Base-by-base conservation (phyloP, 1,139 yeast species). In the Diutina catenulata region DNA sequence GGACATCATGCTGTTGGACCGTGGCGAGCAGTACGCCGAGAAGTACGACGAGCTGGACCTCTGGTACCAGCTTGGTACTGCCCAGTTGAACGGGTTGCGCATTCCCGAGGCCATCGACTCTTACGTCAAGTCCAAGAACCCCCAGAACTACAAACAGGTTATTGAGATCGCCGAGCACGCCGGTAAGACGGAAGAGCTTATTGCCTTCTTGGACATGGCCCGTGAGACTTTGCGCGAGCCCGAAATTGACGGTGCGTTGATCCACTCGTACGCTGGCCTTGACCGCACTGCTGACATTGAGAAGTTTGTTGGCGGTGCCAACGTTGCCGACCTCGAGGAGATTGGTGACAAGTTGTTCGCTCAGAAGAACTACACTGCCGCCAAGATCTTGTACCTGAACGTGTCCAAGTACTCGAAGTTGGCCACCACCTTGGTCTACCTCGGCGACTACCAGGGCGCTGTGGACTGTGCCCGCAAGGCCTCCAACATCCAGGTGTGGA, bases 401-500 rank as follows among this genome's bases (percentile, higher is more conserved):
- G 80, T 91, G 44, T 86, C 95, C 38, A 91, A 88, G 64, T 88
- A 94, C 71, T 83, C 96, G 38, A 91, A 87, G 61, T 73, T 91
- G 51, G 97, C 98, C 9, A 83, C 96, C 14, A 91, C 97, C 27
- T 74, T 88, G 54, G 99, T 91, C 16, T 86, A 80, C 65, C 68
- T 91, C 55, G 77, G 76, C 43, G 97, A 91, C 57, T 87, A 87
- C 60, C 97, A 91, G 64, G 79, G 86, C 41, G 98, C 99, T 38
- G 98, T 91, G 46, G 98, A 91, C 55, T 87, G 96, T 61, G 99
- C 98, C 15, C 82, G 98, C 68, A 93, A 91, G 64, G 98, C 98
- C 4, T 83, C 95, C 36, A 88, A 88, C 60, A 77, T 80, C 45
- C 74, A 71, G 53, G 98, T 91, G 32, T 91, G 99, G 99, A 91